These are phyloP conservation scores for Ceratobasidium sp. DNA, from an alignment of 1,284 basidiomycete species.

Conservation along the genomic window DNA sequence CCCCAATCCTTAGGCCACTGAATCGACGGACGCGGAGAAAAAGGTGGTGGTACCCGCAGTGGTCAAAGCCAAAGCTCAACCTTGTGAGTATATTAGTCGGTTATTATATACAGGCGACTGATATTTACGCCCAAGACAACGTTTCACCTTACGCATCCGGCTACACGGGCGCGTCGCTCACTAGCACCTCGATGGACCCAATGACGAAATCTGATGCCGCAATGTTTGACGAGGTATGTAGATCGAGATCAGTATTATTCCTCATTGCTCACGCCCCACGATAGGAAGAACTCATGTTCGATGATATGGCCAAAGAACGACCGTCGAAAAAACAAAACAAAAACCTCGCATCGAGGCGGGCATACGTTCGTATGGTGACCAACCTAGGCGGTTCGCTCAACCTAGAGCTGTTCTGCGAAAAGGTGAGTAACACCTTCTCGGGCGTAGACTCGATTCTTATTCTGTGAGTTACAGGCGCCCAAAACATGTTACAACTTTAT, in stretches of 20 bases:
- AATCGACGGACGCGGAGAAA: slow-evolving; percentile 46
- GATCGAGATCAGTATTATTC: too few relatives aligned
- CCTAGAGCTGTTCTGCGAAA: slow-evolving; percentile 92
- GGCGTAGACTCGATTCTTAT: background rate
- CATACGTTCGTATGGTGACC: slow-evolving; percentile 92
- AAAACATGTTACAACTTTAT: slow-evolving; percentile 99
- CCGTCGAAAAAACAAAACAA: slow-evolving; percentile 92
- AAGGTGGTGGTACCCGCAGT: slow-evolving; percentile 48
- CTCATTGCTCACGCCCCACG: too few relatives aligned
- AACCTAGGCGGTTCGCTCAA: slow-evolving; percentile 89
- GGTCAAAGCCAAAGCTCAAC: slow-evolving; percentile 62
- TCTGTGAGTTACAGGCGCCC: slow-evolving; percentile 74
- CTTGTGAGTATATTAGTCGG: slow-evolving; percentile 67
- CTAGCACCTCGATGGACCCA: slow-evolving; percentile 90
- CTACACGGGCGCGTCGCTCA: slow-evolving; percentile 91
- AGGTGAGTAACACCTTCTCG: slow-evolving; percentile 63
- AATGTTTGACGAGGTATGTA: slow-evolving; percentile 85
- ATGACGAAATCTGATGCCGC: slow-evolving; percentile 82
- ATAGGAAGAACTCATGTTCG: slow-evolving; percentile 92
- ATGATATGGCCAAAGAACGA: slow-evolving; percentile 80
- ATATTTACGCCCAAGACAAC: slow-evolving; percentile 74
- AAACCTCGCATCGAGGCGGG: slow-evolving; percentile 88
- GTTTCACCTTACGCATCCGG: slow-evolving; percentile 92
- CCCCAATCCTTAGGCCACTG: background rate
- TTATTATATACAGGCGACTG: slow-evolving; percentile 6